Evolutionary conservation across 2,329 filamentous ascomycete species (phyloP).

Genomic region (Aspergillus intermedius): DNA sequence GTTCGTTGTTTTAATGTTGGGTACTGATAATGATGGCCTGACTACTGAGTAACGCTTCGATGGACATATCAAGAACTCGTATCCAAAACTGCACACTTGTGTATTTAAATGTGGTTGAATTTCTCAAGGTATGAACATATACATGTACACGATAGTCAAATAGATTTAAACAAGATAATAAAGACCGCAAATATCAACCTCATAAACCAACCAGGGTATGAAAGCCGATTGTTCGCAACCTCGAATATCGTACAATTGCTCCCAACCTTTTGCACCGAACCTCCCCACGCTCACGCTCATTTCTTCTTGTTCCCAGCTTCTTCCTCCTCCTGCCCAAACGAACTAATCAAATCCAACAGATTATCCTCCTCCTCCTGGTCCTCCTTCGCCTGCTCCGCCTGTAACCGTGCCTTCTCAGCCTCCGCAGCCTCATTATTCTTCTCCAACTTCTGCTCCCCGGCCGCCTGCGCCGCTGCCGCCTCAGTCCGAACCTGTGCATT

Average conservation of each 20-base stretch:
- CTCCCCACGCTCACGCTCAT: slow-evolving; percentile 15
- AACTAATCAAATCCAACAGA: slow-evolving; percentile 53
- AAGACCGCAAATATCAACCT: not conserved
- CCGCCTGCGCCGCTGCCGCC: slow-evolving; percentile 19
- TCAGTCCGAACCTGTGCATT: slow-evolving; percentile 28
- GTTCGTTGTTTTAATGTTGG: not conserved
- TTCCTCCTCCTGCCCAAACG: slow-evolving; percentile 39
- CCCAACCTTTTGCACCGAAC: not conserved
- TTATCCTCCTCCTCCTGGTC: slow-evolving; percentile 47
- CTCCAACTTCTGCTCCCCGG: slow-evolving; percentile 39
- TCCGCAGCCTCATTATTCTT: slow-evolving; percentile 23
- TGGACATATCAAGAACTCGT: too few relatives aligned
- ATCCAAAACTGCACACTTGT: too few relatives aligned
- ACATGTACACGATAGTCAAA: slow-evolving; percentile 8
- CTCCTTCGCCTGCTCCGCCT: slow-evolving; percentile 31
- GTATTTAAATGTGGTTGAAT: not conserved
- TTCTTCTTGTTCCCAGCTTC: slow-evolving; percentile 30
- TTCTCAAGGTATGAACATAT: not conserved
- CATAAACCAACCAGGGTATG: slow-evolving; percentile 4
- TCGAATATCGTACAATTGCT: not conserved
- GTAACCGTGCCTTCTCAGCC: slow-evolving; percentile 12
- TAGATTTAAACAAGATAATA: slow-evolving; percentile 12
- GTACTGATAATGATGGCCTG: too few relatives aligned
- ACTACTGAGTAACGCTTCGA: not conserved
- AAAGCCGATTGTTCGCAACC: not conserved